Percentiles rank a stretch among this genome's conserved stretches.
Evolutionary conservation across 257 asterid genomes (phyloP).

Genomic region (Sherardia arvensis): DNA sequence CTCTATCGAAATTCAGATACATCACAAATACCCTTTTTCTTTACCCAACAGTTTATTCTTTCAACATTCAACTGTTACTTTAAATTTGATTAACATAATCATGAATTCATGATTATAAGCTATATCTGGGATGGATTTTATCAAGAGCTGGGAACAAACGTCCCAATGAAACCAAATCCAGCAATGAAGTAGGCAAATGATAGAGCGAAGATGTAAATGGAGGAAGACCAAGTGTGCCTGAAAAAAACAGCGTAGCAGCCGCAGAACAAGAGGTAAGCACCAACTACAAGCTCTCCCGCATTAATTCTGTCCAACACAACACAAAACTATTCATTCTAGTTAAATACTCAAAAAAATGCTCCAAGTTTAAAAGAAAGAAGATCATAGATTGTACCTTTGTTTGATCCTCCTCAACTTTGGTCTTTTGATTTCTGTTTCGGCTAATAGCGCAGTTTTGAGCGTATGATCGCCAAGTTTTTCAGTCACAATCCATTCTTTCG

Average conservation of each 20-base stretch:
- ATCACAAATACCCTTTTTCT: too few species aligned
- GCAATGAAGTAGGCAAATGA: not conserved
- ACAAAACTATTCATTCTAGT: not conserved
- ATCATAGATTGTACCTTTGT: not conserved
- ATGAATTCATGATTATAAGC: too few species aligned
- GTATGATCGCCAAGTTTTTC: slow-evolving; percentile 56
- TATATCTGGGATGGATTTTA: too few species aligned
- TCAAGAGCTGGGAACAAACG: not conserved
- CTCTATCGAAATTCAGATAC: too few species aligned
- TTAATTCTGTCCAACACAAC: not conserved
- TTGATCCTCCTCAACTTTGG: not conserved
- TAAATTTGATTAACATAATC: too few species aligned
- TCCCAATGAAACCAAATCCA: not conserved
- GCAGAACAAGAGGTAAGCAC: not conserved
- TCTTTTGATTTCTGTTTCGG: not conserved
- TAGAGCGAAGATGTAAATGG: not conserved
- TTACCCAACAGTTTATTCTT: too few species aligned
- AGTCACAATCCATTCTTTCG: slow-evolving; percentile 79
- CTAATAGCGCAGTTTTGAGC: not conserved
- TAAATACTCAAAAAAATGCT: too few species aligned
- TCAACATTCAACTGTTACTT: too few species aligned
- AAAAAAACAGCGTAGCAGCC: not conserved
- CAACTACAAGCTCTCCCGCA: not conserved
- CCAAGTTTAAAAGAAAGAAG: too few species aligned
- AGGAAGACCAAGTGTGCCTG: not conserved